Evolutionary conservation across 2,329 filamentous ascomycete genomes (phyloP).

Genomic region (Seiridium unicorne): DNA sequence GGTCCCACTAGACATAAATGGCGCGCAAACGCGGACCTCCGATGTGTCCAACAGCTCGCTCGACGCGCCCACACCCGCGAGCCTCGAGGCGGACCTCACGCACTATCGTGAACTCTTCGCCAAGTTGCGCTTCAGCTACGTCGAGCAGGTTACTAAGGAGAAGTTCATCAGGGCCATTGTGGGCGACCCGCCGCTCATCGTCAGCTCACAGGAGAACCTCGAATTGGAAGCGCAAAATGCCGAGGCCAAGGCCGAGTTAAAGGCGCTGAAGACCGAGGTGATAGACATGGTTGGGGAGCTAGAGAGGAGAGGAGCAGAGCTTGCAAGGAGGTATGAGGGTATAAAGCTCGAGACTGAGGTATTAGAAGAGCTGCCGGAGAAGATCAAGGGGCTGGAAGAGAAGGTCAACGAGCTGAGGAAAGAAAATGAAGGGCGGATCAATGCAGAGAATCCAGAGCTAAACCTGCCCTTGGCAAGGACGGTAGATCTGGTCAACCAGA

Average conservation of each 20-base stretch:
- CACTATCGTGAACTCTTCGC: conserved; percentile 96
- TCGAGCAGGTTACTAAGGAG: conserved; percentile 98
- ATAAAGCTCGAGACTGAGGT: conserved; percentile 47
- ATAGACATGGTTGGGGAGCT: conserved; percentile 70
- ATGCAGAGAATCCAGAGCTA: conserved; percentile 40
- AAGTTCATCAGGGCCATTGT: conserved; percentile 94
- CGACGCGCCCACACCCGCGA: conserved; percentile 69
- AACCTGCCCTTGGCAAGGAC: conserved; percentile 60
- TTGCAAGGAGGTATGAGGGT: conserved; percentile 53
- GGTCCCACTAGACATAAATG: conserved; percentile 37
- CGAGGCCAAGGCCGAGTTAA: conserved; percentile 71
- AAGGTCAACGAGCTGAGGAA: conserved; percentile 44
- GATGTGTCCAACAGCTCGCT: conserved; percentile 67
- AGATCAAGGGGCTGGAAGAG: conserved; percentile 46
- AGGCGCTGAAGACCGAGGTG: conserved; percentile 78
- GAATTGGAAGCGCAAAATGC: conserved; percentile 69
- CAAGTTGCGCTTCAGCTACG: conserved; percentile 94
- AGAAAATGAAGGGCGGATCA: conserved; percentile 33
- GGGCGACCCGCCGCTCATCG: conserved; percentile 83
- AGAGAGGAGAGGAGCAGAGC: conserved; percentile 60
- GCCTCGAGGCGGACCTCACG: conserved; percentile 76
- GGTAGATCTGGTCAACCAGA: conserved; percentile 47
- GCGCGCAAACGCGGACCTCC: conserved; percentile 59
- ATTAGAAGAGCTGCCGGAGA: conserved; percentile 50
- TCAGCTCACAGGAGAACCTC: conserved; percentile 78